Percentiles rank a stretch among this genome's conserved stretches.
Conservation (phyloP, 2,329 filamentous ascomycete species). For the Knufia fluminis region DNA sequence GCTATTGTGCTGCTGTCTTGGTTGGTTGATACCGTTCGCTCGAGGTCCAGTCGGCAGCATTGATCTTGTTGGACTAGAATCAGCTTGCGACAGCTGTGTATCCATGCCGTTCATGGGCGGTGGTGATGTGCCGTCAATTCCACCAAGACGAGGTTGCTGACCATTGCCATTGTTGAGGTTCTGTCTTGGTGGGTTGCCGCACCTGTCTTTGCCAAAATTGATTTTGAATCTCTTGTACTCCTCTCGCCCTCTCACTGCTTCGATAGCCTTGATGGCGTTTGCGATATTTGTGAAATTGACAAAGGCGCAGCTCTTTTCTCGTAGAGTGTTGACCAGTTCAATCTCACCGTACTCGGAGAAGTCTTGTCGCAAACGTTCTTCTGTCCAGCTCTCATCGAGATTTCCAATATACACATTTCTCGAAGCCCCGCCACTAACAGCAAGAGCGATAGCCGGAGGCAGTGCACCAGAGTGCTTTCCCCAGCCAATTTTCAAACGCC, state of each 20-base stretch:
- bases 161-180: constrained; percentile 53
- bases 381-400: constrained; percentile 91
- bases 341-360: constrained; percentile 98
- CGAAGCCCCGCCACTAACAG: constrained; percentile 93
- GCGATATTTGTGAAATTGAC: constrained; percentile 99
- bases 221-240: constrained; percentile 99
- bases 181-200: constrained; percentile 90
- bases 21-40: constrained; percentile 44
- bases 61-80: constrained; percentile 52
- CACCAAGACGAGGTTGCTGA: constrained; percentile 54
- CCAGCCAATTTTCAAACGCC: constrained; percentile 96
- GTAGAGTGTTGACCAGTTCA: constrained; percentile 88
- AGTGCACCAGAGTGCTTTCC: constrained; percentile 97
- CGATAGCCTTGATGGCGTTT: constrained; percentile 98
- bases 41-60: constrained; percentile 46
- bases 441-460: constrained; percentile 87
- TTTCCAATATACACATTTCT: constrained; percentile 98
- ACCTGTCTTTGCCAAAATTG: constrained; percentile 98
- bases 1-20: constrained; percentile 35
- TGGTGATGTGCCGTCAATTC: constrained; percentile 46
- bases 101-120: constrained; percentile 51
- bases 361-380: constrained; percentile 89
- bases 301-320: constrained; percentile 98
- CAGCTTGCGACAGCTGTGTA: constrained; percentile 45
- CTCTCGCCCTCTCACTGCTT: constrained; percentile 85